These are phyloP conservation scores for Cubamyces lactineus DNA, from an alignment of 768 basidiomycete genomes.

Conservation along the genomic window DNA sequence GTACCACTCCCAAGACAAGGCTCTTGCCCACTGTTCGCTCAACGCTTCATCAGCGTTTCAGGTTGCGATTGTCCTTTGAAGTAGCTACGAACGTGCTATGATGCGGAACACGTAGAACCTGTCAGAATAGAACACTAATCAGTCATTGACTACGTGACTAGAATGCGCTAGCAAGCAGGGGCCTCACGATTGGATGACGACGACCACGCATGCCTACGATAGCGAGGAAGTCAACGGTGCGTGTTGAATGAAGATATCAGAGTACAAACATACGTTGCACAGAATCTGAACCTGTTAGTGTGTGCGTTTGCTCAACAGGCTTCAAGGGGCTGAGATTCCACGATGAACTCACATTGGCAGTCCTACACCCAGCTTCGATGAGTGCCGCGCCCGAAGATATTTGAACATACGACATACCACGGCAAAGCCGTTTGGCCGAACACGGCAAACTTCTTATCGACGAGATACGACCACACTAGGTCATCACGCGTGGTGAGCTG, in stretches of 20 bases:
- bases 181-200: slow-evolving; percentile 6
- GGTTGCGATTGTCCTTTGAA: neutral
- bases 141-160: too few relatives aligned
- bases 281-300: slow-evolving; percentile 5
- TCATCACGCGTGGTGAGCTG: too few relatives aligned
- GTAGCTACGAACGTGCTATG: neutral
- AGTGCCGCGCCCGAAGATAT: neutral
- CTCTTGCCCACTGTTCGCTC: slow-evolving; percentile 3
- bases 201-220: neutral
- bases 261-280: neutral
- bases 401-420: neutral
- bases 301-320: too few relatives aligned
- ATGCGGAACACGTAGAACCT: slow-evolving; percentile 1
- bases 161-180: too few relatives aligned
- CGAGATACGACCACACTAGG: slow-evolving; percentile 8
- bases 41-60: neutral
- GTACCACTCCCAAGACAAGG: neutral
- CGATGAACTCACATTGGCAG: neutral
- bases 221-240: neutral
- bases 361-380: neutral
- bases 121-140: neutral
- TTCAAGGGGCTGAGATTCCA: too few relatives aligned
- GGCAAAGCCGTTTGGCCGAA: neutral
- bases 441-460: neutral
- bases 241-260: too few relatives aligned